Base-by-base conservation (phyloP, 306 rosid genomes). In the Clitoria ternatea region DNA sequence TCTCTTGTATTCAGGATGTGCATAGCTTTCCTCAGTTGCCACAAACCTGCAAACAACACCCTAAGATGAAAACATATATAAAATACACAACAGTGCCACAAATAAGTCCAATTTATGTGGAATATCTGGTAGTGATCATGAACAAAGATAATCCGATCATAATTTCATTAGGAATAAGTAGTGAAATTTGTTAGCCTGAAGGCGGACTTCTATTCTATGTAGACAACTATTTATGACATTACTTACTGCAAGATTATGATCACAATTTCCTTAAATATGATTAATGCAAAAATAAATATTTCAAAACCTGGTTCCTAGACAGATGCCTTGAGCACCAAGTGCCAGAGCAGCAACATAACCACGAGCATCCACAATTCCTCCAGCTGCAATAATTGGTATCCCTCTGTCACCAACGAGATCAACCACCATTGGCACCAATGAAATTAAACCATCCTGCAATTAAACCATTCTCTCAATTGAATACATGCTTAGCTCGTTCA, bases 301-400 rank as follows among this genome's bases (percentile, higher is more conserved):
- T 57, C 40, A 22, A 47, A 45, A 92, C 98, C 96, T 90, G 1
- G 98, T 90, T 63, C 97, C 98, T 9, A 86, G 70, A 79, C 91
- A 83, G 35, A 90, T 49, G 15, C 91, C 98, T 53, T 70, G 82
- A 67, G 98, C 96, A 47, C 98, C 98, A 60, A 92, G 92, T 69
- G 98, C 98, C 66, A 92, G 53, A 15, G 92, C 92, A 63, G 97
- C 98, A 61, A 86, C 98, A 86, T 90, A 92, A 33, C 96, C 96
- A 6, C 91, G 82, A 1, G 81, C 86, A 79, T 90, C 96, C 11
- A 76, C 92, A 54, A 92, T 92, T 48, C 87, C 91, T 12, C 98
- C 96, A 0, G 98, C 89, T 11, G 98, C 96, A 19, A 92, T 86
- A 40, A 92, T 87, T 43, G 96, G 92, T 63, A 92, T 88, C 18